Percentiles rank a stretch among this genome's conserved stretches.
phyloP scores from a whole-genome alignment of 495 filamentous ascomycete species.

The Penicillium alfredii region DNA sequence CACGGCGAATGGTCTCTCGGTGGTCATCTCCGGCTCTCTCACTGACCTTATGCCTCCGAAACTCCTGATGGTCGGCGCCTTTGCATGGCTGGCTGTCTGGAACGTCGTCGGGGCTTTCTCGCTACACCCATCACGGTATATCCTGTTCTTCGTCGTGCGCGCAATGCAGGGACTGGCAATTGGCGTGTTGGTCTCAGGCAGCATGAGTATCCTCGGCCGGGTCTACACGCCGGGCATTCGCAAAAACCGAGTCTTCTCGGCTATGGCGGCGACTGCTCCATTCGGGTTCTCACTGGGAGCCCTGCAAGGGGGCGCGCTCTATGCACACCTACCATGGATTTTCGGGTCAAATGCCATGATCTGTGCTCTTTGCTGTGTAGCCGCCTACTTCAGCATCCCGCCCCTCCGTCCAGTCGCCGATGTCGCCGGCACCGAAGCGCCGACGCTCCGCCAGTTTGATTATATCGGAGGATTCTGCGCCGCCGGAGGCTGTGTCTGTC shows the following conservation, averaged over 20 bases:
- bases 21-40: slow-evolving; percentile 39
- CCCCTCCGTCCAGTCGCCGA: slow-evolving; percentile 18
- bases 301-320: slow-evolving; percentile 22
- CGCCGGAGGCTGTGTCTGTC: slow-evolving; percentile 22
- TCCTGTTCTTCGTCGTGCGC: slow-evolving; percentile 26
- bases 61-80: slow-evolving; percentile 35
- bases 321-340: slow-evolving; percentile 23
- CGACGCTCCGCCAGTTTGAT: slow-evolving; percentile 23
- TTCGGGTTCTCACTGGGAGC: slow-evolving; percentile 24
- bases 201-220: slow-evolving; percentile 27
- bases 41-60: slow-evolving; percentile 39
- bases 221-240: slow-evolving; percentile 26
- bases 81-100: slow-evolving; percentile 38
- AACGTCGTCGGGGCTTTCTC: slow-evolving; percentile 35
- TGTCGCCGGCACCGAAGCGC: slow-evolving; percentile 16
- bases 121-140: slow-evolving; percentile 25
- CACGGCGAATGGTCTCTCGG: slow-evolving; percentile 38
- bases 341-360: slow-evolving; percentile 28
- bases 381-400: slow-evolving; percentile 21
- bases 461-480: slow-evolving; percentile 21
- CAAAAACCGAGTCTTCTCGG: slow-evolving; percentile 27
- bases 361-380: slow-evolving; percentile 11
- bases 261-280: slow-evolving; percentile 23
- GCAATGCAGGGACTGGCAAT: slow-evolving; percentile 28
- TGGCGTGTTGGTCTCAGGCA: slow-evolving; percentile 22